Evolutionary conservation across 257 asterid genomes (phyloP).

Genomic region (Solanum sitiens): DNA sequence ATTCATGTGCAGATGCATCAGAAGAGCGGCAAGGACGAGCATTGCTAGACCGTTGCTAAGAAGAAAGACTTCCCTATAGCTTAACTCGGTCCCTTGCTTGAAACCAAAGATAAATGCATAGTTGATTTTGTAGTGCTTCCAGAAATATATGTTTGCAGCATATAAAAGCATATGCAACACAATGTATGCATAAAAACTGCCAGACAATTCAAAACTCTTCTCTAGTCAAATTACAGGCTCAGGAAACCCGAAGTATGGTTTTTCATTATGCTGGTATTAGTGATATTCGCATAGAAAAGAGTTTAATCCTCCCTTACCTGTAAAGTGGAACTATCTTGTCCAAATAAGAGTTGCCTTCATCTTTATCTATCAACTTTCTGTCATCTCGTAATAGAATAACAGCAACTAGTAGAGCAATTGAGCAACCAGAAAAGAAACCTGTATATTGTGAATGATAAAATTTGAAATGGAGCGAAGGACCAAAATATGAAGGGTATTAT

Average conservation of each 20-base stretch:
- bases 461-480: not conserved
- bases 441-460: conserved; percentile 6
- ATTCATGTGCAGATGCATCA: conserved; percentile 62
- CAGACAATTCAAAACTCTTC: conserved; percentile 7
- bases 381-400: conserved; percentile 42
- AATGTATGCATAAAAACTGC: conserved; percentile 62
- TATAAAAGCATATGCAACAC: conserved; percentile 69
- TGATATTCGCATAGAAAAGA: not conserved
- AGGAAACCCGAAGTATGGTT: not conserved
- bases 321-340: conserved; percentile 62
- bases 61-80: conserved; percentile 67
- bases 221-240: conserved; percentile 1
- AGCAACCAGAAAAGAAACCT: conserved; percentile 83
- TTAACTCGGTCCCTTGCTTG: conserved; percentile 69
- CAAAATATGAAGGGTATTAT: not conserved
- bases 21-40: conserved; percentile 53
- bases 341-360: conserved; percentile 37
- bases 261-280: not conserved
- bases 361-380: conserved; percentile 31
- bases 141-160: conserved; percentile 65
- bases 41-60: conserved; percentile 63
- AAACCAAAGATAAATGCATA: conserved; percentile 79
- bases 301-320: conserved; percentile 26
- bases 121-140: conserved; percentile 82
- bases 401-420: conserved; percentile 56